Evolutionary conservation across 805 yeast genomes (phyloP).

Genomic region (Debaryomyces prosopidis): DNA sequence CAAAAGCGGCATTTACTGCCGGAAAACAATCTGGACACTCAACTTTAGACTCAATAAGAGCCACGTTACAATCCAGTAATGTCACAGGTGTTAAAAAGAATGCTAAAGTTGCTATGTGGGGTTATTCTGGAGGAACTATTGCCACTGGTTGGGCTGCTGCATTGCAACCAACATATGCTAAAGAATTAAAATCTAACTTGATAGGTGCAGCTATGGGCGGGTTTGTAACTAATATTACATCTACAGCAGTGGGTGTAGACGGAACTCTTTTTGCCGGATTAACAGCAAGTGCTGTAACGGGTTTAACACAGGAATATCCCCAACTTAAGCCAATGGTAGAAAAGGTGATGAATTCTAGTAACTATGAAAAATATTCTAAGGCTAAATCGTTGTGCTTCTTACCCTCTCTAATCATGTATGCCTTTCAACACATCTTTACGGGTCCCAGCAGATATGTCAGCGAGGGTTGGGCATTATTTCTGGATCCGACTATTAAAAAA

Average conservation of each 20-base stretch:
- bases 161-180: conserved; percentile 37
- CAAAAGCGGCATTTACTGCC: conserved; percentile 30
- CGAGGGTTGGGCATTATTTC: conserved; percentile 17
- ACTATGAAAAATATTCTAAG: conserved; percentile 3
- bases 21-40: conserved; percentile 32
- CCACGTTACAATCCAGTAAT: conserved; percentile 16
- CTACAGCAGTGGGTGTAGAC: conserved; percentile 21
- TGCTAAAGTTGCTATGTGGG: conserved; percentile 29
- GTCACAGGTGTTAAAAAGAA: conserved; percentile 18
- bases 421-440: conserved; percentile 10
- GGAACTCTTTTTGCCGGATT: conserved; percentile 31
- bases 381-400: neutral
- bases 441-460: conserved; percentile 11
- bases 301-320: conserved; percentile 33
- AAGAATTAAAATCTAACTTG: conserved; percentile 23
- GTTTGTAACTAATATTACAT: conserved; percentile 34
- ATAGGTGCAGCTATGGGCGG: conserved; percentile 39
- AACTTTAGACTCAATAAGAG: conserved; percentile 31
- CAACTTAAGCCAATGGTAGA: conserved; percentile 7
- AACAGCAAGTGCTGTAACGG: conserved; percentile 27
- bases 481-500: conserved; percentile 10
- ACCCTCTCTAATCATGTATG: conserved; percentile 5
- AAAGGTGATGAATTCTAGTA: neutral
- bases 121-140: conserved; percentile 41
- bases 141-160: conserved; percentile 41